Conservation (phyloP, 2,329 filamentous ascomycete genomes). For the Capronia coronata region DNA sequence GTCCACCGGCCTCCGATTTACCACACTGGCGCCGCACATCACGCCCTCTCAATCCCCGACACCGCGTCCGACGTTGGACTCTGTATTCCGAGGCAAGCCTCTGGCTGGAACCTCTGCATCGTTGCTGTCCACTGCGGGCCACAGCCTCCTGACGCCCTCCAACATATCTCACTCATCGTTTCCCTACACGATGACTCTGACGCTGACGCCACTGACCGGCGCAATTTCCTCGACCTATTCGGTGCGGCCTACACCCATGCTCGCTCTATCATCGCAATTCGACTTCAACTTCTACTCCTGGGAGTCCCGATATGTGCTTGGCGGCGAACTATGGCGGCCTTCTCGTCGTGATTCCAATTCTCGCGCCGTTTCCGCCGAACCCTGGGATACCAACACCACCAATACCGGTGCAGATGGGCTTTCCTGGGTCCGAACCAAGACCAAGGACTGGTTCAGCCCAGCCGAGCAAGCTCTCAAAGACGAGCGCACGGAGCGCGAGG, state of each 20-base stretch:
- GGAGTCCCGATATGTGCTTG: slow-evolving; percentile 86
- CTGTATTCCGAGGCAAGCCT: slow-evolving; percentile 18
- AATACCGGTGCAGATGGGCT: slow-evolving; percentile 21
- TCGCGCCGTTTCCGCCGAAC: slow-evolving; percentile 8
- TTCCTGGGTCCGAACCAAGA: slow-evolving; percentile 40
- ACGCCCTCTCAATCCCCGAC: slow-evolving; percentile 46
- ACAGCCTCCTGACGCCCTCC: slow-evolving; percentile 25
- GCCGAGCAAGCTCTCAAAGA: slow-evolving; percentile 33
- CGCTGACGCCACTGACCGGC: slow-evolving; percentile 88
- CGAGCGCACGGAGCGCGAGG: slow-evolving; percentile 59
- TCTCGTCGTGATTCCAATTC: slow-evolving; percentile 28
- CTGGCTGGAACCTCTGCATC: slow-evolving; percentile 27
- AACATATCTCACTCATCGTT: slow-evolving; percentile 58
- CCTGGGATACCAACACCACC: slow-evolving; percentile 28
- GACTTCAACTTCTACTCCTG: slow-evolving; percentile 99
- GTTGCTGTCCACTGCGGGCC: slow-evolving; percentile 24
- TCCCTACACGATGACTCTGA: slow-evolving; percentile 87
- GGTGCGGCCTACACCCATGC: slow-evolving; percentile 73
- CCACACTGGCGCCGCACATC: slow-evolving; percentile 54
- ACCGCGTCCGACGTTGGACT: slow-evolving; percentile 36
- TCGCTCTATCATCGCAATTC: slow-evolving; percentile 82
- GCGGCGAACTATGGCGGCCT: slow-evolving; percentile 86
- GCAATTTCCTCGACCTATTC: slow-evolving; percentile 88
- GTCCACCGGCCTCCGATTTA: slow-evolving; percentile 81
- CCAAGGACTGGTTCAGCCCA: slow-evolving; percentile 29